Percentiles rank a stretch among this genome's conserved stretches.
phyloP scores from a whole-genome alignment of 805 yeast genomes.

The Starmerella apicola region DNA sequence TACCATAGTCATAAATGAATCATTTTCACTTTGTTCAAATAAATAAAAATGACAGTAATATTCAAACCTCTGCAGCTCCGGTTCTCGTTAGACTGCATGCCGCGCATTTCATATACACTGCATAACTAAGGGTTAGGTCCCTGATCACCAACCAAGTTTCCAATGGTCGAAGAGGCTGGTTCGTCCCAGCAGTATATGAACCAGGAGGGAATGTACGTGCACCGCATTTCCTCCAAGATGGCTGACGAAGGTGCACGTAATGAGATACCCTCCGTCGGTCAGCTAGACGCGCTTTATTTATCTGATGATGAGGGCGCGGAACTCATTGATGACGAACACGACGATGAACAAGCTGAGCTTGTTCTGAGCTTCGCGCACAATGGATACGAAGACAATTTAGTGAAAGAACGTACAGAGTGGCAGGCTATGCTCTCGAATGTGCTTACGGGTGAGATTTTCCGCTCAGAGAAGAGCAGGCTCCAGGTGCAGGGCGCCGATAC shows the following conservation, averaged over 20 bases:
- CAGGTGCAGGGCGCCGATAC: conserved; percentile 46
- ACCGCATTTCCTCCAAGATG: conserved; percentile 46
- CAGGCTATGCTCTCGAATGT: conserved; percentile 86
- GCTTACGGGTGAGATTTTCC: conserved; percentile 86
- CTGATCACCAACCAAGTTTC: neutral
- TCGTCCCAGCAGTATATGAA: conserved; percentile 34
- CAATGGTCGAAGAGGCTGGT: conserved; percentile 1
- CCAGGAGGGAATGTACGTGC: conserved; percentile 57
- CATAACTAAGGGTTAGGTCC: neutral
- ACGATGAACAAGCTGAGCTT: conserved; percentile 8
- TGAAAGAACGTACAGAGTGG: conserved; percentile 80
- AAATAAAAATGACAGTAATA: too few relatives aligned
- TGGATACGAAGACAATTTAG: conserved; percentile 22
- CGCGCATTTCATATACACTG: neutral
- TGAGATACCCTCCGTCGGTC: conserved; percentile 19
- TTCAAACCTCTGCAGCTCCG: too few relatives aligned
- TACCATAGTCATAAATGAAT: too few relatives aligned
- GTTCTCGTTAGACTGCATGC: too few relatives aligned
- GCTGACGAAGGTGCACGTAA: conserved; percentile 43
- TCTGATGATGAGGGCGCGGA: conserved; percentile 23
- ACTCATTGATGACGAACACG: too few relatives aligned
- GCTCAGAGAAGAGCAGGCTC: conserved; percentile 56
- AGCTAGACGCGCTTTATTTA: conserved; percentile 1
- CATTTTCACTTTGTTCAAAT: too few relatives aligned
- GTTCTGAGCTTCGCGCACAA: conserved; percentile 11